Percentiles rank a stretch among this genome's conserved stretches.
Evolutionary conservation across 2,329 filamentous ascomycete genomes (phyloP).

Genomic region (Elsinoe arachidis): DNA sequence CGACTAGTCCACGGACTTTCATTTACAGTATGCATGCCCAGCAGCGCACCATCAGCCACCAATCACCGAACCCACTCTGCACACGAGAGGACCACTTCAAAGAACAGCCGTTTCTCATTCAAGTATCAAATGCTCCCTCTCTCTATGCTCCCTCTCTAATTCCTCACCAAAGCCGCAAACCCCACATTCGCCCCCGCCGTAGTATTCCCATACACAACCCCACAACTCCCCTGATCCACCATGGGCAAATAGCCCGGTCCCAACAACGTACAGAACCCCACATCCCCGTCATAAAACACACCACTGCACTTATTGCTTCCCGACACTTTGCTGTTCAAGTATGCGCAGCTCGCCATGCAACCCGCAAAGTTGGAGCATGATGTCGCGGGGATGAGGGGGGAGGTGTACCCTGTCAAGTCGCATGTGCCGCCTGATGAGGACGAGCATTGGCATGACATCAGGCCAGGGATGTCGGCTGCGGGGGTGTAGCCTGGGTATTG

Average conservation of each 20-base stretch:
- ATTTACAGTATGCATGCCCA: too few species aligned
- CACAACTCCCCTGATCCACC: neutral
- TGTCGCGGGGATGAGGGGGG: neutral
- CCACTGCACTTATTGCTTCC: neutral
- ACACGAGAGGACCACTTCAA: too few species aligned
- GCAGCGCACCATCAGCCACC: too few species aligned
- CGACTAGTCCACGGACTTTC: too few species aligned
- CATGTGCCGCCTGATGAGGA: neutral
- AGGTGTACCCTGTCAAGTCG: neutral
- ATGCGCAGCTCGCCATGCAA: neutral
- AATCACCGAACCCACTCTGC: neutral
- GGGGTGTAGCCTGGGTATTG: constrained; percentile 4
- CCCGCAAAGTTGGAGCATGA: neutral
- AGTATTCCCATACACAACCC: neutral
- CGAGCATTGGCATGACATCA: constrained; percentile 4
- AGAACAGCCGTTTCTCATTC: neutral
- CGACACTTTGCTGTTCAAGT: constrained; percentile 5
- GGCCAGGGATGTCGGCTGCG: neutral
- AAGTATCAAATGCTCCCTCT: neutral
- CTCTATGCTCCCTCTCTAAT: neutral
- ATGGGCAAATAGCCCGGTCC: constrained; percentile 5
- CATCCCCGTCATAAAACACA: neutral
- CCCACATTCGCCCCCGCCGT: neutral
- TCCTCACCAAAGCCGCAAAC: constrained; percentile 6
- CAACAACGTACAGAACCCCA: neutral